A percentile compares a stretch with the other conserved stretches of the same genome.
These are phyloP conservation scores for Lindgomyces ingoldianus DNA, from an alignment of 495 filamentous ascomycete species.

Conservation along the genomic window DNA sequence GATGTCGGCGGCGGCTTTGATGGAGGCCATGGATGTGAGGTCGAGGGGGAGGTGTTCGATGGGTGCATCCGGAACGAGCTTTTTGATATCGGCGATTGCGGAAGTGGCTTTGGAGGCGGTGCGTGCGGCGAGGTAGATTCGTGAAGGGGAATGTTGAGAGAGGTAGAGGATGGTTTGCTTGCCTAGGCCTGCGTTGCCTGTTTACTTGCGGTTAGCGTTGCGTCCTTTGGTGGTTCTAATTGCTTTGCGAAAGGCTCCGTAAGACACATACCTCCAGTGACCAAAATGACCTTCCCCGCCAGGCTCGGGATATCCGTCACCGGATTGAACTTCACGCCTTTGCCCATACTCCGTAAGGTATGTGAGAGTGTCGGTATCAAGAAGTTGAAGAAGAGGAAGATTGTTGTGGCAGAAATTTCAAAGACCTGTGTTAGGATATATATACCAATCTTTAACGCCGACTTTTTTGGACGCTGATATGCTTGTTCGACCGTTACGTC, in stretches of 20 bases:
- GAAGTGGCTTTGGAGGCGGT: conserved; percentile 53
- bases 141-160: conserved; percentile 53
- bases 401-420: neutral
- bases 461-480: too few relatives aligned
- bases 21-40: conserved; percentile 50
- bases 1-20: conserved; percentile 49
- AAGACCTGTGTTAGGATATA: neutral
- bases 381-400: neutral
- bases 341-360: neutral
- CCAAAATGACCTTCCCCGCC: conserved; percentile 45
- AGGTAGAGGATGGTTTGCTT: conserved; percentile 55
- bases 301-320: conserved; percentile 43
- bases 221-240: too few relatives aligned
- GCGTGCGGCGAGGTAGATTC: conserved; percentile 60
- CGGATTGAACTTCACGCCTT: conserved; percentile 38
- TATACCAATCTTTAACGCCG: neutral
- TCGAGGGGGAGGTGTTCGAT: conserved; percentile 52
- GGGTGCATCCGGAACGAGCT: conserved; percentile 42
- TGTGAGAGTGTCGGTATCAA: neutral
- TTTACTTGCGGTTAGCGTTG: conserved; percentile 48
- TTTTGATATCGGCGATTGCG: conserved; percentile 49
- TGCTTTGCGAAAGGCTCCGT: neutral
- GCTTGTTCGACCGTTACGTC: neutral
- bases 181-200: conserved; percentile 59
- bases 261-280: conserved; percentile 44